Conservation (phyloP, 441 rosid genomes). For the Pelargonium citronellum region DNA sequence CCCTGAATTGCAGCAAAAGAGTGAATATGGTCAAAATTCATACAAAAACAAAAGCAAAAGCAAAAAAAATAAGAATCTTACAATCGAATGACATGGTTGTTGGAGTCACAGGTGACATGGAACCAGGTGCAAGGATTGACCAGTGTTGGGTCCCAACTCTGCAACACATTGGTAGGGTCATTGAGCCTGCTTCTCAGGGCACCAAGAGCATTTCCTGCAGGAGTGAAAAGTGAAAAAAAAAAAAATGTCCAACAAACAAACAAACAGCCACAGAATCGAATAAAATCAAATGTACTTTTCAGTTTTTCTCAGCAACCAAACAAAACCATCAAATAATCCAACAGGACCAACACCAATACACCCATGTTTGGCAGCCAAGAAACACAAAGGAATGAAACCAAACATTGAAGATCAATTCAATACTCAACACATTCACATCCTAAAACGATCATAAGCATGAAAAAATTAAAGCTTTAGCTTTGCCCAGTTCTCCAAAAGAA, state of each 20-base stretch:
- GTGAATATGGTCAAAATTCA: conserved; percentile 1
- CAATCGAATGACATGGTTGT: conserved; percentile 54
- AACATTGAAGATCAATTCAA: background rate
- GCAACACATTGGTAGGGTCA: conserved; percentile 66
- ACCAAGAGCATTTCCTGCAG: conserved; percentile 55
- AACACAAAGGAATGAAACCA: background rate
- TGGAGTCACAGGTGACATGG: conserved; percentile 63
- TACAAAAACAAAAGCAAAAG: conserved; percentile 10
- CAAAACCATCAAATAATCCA: background rate
- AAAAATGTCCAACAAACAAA: conserved; percentile 11
- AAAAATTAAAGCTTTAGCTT: background rate
- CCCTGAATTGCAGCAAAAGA: conserved; percentile 37
- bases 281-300: background rate
- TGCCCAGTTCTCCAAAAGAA: no score
- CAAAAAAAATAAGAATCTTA: conserved; percentile 22
- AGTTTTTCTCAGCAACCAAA: background rate
- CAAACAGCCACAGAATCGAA: conserved; percentile 12
- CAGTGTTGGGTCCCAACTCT: conserved; percentile 78
- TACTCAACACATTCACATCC: background rate
- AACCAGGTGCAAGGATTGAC: conserved; percentile 83
- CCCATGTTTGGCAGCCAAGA: conserved; percentile 1
- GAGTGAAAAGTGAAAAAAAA: conserved; percentile 12
- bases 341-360: no score
- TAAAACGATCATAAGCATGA: background rate
- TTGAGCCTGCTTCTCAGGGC: conserved; percentile 51